Percentiles rank a stretch among this genome's conserved stretches.
Conservation (phyloP, 257 asterid genomes). For the Primulina eburnea region DNA sequence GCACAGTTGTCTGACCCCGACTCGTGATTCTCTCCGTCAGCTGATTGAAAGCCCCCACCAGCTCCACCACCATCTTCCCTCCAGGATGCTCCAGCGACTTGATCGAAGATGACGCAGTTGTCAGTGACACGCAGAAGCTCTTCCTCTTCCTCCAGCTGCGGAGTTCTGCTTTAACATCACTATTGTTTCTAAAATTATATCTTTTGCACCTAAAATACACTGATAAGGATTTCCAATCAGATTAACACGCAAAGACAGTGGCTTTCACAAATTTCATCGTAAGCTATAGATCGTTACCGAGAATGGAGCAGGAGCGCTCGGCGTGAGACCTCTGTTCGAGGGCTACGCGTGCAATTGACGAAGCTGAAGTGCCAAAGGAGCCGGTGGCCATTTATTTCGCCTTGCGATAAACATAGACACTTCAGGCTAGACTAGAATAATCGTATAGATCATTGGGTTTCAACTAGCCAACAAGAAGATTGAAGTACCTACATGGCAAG, state of each 20-base stretch:
- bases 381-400: not conserved
- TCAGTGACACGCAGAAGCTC: not conserved
- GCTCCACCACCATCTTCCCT: constrained; percentile 90
- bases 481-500: not conserved
- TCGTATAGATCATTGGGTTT: not conserved
- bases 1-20: constrained; percentile 19
- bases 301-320: not conserved
- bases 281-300: not conserved
- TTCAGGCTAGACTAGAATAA: not conserved
- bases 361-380: not conserved
- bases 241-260: not conserved
- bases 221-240: not conserved
- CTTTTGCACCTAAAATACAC: not conserved
- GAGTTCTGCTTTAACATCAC: not conserved
- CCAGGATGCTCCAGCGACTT: constrained; percentile 74
- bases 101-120: not conserved
- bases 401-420: not conserved
- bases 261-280: not conserved
- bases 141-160: not conserved
- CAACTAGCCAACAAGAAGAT: not conserved
- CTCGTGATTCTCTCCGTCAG: constrained; percentile 68
- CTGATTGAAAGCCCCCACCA: constrained; percentile 88
- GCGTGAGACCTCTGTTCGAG: not conserved
- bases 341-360: not conserved
- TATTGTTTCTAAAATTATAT: no score